Conservation (phyloP, 257 asterid species). For the Phtheirospermum japonicum region DNA sequence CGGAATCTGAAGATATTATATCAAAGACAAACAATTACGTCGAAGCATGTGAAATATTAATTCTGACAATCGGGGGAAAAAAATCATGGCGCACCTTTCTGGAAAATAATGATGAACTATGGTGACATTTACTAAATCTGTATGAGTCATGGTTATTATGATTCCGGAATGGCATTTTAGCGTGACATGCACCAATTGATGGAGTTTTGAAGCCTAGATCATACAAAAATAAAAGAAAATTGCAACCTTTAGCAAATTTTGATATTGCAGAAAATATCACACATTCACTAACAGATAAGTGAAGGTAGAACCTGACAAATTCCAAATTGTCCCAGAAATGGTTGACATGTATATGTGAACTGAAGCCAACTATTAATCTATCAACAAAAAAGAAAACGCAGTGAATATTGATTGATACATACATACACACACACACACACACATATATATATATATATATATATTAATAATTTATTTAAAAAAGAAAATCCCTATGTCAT, state of each 20-base stretch:
- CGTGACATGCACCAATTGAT: slow-evolving; percentile 26
- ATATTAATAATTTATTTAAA: no score
- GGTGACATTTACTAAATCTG: slow-evolving; percentile 27
- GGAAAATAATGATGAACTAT: slow-evolving; percentile 17
- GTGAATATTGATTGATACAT: background rate
- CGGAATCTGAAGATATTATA: slow-evolving; percentile 28
- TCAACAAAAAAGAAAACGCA: slow-evolving; percentile 10
- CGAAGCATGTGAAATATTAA: slow-evolving; percentile 7
- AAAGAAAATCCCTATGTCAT: no score
- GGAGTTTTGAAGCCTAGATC: slow-evolving; percentile 35
- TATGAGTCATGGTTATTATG: slow-evolving; percentile 20
- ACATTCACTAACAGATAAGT: background rate
- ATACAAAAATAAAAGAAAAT: slow-evolving; percentile 13
- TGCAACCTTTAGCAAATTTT: background rate
- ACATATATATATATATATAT: no score
- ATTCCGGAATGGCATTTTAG: slow-evolving; percentile 28
- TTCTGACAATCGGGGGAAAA: slow-evolving; percentile 1
- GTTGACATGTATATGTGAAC: slow-evolving; percentile 30
- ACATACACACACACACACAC: no score
- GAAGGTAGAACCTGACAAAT: slow-evolving; percentile 38
- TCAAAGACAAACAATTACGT: slow-evolving; percentile 17
- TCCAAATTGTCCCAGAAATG: slow-evolving; percentile 25
- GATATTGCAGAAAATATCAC: slow-evolving; percentile 1
- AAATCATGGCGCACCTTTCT: slow-evolving; percentile 36
- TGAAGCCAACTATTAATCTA: slow-evolving; percentile 25